Base-by-base conservation (phyloP, 1,139 yeast genomes). In the Entelexis sorbosivorans region DNA sequence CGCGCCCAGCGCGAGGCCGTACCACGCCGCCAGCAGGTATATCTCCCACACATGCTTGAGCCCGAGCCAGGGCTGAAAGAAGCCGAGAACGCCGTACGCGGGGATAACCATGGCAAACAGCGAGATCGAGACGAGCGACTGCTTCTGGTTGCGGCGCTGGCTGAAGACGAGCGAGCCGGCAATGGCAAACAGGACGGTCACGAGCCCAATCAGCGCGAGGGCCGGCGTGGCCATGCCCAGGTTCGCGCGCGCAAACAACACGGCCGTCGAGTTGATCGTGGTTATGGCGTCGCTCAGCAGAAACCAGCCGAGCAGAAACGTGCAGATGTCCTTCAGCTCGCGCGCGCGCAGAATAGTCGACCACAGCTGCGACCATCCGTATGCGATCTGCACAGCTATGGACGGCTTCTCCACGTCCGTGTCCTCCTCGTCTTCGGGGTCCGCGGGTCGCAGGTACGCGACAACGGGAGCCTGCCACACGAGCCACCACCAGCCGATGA, bases 401-500 rank as follows among this genome's bases (percentile, higher is more conserved):
- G 51, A 19, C 17, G 32, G 44, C 31, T 20, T 11, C 3, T 34
- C 35, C 13, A 17, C 35, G 2, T 22, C 51, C 7, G 16, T 20
- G 3, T 28, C 34, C 34, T 47, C 53, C 42, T 53, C 54, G 19
- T 76, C 66, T n/a, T 46, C 45, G 14, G 31, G 31, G 11, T 47
- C 42, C 7, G 16, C 33, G 6, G 76, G 60, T 43, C 72, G 69
- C 52, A 82, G 63, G 44, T 75, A 64, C 54, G 70, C 58, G 1
- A 66, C 61, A 36, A 81, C 71, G 1, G 87, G 87, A 3, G 78
- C 50, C 58, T 80, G 85, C 69, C 81, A 81, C 2, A 75, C 54
- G 11, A 79, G 63, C 89, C 89, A 82, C 87, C 88, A 82, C 2
- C 75, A 16, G 0, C 88, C 88, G 19, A 81, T 82, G 35, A 76